Percentiles rank a stretch among this genome's conserved stretches.
These are phyloP conservation scores for Fusarium nygamai DNA, from an alignment of 2,329 filamentous ascomycete species.

Conservation along the genomic window DNA sequence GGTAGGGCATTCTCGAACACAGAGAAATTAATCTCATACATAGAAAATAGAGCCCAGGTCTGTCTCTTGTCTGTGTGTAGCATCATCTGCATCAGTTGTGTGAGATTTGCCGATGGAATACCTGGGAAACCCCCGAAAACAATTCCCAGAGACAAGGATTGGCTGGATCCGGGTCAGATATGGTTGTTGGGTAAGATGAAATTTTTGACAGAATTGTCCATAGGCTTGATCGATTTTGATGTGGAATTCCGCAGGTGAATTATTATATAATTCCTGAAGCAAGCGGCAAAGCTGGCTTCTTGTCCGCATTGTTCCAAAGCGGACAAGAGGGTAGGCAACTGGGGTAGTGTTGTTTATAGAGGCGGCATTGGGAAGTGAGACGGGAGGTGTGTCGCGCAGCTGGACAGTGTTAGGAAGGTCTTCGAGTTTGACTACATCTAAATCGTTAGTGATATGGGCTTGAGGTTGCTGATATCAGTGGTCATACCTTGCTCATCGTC, in stretches of 20 bases:
- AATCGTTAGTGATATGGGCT: rapidly evolving
- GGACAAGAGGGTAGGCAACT: no score
- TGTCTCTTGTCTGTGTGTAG: rapidly evolving
- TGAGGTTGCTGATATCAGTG: background rate
- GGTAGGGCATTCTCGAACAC: no score
- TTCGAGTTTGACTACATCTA: rapidly evolving
- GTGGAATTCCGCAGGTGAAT: rapidly evolving
- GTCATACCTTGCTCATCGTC: background rate
- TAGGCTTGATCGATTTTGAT: rapidly evolving
- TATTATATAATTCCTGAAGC: rapidly evolving
- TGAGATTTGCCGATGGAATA: rapidly evolving
- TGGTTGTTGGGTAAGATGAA: rapidly evolving
- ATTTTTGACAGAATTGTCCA: rapidly evolving
- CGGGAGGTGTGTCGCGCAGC: no score
- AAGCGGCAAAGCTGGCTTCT: background rate
- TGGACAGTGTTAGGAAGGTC: no score
- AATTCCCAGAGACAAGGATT: rapidly evolving
- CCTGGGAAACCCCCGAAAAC: rapidly evolving
- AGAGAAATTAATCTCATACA: background rate
- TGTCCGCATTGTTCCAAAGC: rapidly evolving
- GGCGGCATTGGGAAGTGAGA: no score
- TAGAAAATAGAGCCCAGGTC: rapidly evolving
- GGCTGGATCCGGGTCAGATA: rapidly evolving
- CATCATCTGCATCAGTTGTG: rapidly evolving
- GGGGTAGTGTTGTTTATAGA: no score